Base-by-base conservation (phyloP, 2,329 filamentous ascomycete genomes). In the Hypoxylon sp. region DNA sequence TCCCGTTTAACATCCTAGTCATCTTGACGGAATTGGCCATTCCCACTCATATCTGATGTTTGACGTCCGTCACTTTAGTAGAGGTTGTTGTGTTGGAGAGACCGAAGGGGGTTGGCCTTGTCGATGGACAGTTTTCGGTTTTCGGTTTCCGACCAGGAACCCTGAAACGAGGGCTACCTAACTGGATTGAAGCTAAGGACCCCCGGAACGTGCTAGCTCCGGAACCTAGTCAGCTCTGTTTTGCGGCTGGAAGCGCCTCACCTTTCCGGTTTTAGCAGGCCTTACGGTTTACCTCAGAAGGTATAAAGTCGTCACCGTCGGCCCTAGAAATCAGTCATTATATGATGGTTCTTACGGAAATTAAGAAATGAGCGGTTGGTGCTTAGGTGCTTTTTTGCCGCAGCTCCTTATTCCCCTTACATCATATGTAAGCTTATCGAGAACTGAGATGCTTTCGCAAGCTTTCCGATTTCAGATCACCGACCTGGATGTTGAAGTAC, bases 151-250 rank as follows among this genome's bases (percentile, higher is more conserved):
- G 63, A 69, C 65, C 41, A 51, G 60, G 65, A 34, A 65, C 56
- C 62, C 73, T 77, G 75, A 76, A 77, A 77, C 75, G 67, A 66
- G 70, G 58, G 65, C 30, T 58, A 38, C n/a, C n/a, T n/a, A n/a
- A n/a, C 36, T 69, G 62, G 65, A 69, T 68, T 63, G 48, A 65
- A 70, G 68, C 64, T 70, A 73, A 73, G 64, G 59, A 71, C 67
- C 67, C 67, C 67, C 75, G 75, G 75, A 68, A 73, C 58, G 59
- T 73, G 65, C 65, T 71, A 72, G 57, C 65, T 70, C 74, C 74
- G 74, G 64, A 60, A 59, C 72, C 71, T 69, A 64, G 66, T 66
- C 63, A 28, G 48, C 52, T 63, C 62, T 45, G 53, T 46, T 58
- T 64, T 67, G 63, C 65, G 69, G 67, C 53, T 67, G 61, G 59